Evolutionary conservation across 495 filamentous ascomycete species (phyloP), one percentile per base, ranked within the genome.

Genomic region (Chaetomium tenue): DNA sequence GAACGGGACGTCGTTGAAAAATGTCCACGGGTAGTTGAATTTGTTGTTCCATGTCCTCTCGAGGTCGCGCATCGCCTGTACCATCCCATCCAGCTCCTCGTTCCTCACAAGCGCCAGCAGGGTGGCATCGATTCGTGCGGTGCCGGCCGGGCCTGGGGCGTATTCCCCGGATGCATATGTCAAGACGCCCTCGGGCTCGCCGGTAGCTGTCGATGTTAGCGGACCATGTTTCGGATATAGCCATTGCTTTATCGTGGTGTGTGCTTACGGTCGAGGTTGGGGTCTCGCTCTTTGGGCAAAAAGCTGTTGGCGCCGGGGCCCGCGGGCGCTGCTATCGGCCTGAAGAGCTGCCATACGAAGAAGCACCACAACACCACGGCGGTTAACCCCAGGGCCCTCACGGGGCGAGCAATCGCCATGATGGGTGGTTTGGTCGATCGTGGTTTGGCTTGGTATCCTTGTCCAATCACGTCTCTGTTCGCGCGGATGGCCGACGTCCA

Each of bases 21-120:
- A 98, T 53, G 92, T 97, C 89, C 94, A 99, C 18, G 95, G 95
- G 76, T 98, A 99, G 78, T 99, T 98, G 83, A 98, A 99, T 73
- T 98, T 99, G 79, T 86, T 82, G 74, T 99, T 99, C 91, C 92
- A 99, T 9, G 93, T 97, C 65, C 91, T 78, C 77, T 99, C 95
- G 58, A 98, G 81, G 73, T 98, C 93, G 48, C 77, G 77, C 89
- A 99, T 99, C 7, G 90, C 87, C 68, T 87, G 84, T 28, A 99
- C 75, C 82, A 98, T 88, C 16, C 88, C 90, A 26, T 86, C 74
- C 11, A 97, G 71, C 78, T 99, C 95, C 68, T 89, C 85, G 70
- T 99, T 98, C 58, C 95, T 87, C 46, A 98, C 95, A 23, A 99
- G 83, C n/a, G 91, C 86, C 66, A 99, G 84, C 60, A 99, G 83